These are phyloP conservation scores for Boletus subcaerulescens DNA, from an alignment of 768 basidiomycete species.

Conservation along the genomic window DNA sequence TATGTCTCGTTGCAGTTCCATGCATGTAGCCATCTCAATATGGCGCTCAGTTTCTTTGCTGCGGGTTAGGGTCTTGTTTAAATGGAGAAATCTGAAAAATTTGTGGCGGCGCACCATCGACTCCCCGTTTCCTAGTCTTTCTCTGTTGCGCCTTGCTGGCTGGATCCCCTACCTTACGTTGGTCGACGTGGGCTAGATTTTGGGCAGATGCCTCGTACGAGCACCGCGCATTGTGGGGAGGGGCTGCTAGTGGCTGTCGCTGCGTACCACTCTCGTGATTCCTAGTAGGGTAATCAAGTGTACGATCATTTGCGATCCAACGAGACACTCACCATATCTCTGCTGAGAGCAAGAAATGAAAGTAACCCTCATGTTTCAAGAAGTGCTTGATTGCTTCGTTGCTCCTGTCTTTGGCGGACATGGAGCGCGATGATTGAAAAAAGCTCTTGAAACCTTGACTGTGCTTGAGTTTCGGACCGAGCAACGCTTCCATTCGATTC, in stretches of 20 bases:
- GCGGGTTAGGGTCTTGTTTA: neutral
- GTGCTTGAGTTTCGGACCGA: neutral
- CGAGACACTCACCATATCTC: conserved; percentile 11
- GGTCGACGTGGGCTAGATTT: too few relatives aligned
- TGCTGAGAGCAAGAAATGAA: conserved; percentile 11
- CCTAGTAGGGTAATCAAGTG: neutral
- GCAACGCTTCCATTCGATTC: conserved; percentile 6
- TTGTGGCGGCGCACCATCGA: neutral
- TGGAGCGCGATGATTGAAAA: neutral
- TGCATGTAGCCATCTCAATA: conserved; percentile 6
- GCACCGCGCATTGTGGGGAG: too few relatives aligned
- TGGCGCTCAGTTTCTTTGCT: neutral
- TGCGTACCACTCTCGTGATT: neutral
- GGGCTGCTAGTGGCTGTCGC: neutral
- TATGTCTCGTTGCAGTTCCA: conserved; percentile 3
- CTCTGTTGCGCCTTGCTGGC: neutral
- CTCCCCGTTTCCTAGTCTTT: neutral
- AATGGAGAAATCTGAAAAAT: neutral
- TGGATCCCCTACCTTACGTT: too few relatives aligned
- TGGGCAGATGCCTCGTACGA: too few relatives aligned
- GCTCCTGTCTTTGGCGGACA: neutral
- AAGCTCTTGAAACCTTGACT: neutral
- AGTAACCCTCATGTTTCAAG: neutral
- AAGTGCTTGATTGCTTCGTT: conserved; percentile 8
- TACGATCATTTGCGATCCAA: accelerated